A percentile compares a stretch with the other conserved stretches of the same genome.
Evolutionary conservation across 1,139 yeast species (phyloP).

Genomic region (Nakaseomyces bracarensis): DNA sequence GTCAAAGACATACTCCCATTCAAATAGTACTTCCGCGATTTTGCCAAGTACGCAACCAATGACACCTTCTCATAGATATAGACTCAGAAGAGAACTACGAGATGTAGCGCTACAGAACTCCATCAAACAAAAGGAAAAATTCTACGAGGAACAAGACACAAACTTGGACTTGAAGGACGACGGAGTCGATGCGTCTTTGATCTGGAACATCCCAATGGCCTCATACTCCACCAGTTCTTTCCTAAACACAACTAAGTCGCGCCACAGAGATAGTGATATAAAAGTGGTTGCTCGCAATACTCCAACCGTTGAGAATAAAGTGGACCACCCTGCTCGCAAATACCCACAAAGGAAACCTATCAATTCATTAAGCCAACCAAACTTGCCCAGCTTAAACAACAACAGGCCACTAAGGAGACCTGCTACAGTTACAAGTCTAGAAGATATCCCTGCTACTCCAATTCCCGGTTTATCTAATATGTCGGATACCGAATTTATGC

Average conservation of each 20-base stretch:
- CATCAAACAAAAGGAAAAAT: constrained; percentile 33
- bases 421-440: constrained; percentile 14
- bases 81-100: constrained; percentile 32
- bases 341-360: neutral
- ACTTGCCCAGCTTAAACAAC: neutral
- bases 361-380: neutral
- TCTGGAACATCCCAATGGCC: constrained; percentile 43
- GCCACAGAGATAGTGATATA: constrained; percentile 9
- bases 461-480: constrained; percentile 31
- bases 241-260: constrained; percentile 18
- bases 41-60: constrained; percentile 16
- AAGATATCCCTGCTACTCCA: constrained; percentile 34
- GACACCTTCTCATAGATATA: constrained; percentile 36
- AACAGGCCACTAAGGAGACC: neutral
- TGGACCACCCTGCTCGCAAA: neutral
- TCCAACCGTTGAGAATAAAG: constrained; percentile 12
- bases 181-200: constrained; percentile 32
- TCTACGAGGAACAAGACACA: constrained; percentile 34
- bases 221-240: constrained; percentile 33
- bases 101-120: constrained; percentile 28
- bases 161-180: constrained; percentile 14
- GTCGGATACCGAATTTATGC: constrained; percentile 29
- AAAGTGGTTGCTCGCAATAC: constrained; percentile 5
- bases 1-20: constrained; percentile 10
- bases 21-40: constrained; percentile 22